Evolutionary conservation across 2,329 filamentous ascomycete species (phyloP).

Genomic region (Xylaria hypoxylon): DNA sequence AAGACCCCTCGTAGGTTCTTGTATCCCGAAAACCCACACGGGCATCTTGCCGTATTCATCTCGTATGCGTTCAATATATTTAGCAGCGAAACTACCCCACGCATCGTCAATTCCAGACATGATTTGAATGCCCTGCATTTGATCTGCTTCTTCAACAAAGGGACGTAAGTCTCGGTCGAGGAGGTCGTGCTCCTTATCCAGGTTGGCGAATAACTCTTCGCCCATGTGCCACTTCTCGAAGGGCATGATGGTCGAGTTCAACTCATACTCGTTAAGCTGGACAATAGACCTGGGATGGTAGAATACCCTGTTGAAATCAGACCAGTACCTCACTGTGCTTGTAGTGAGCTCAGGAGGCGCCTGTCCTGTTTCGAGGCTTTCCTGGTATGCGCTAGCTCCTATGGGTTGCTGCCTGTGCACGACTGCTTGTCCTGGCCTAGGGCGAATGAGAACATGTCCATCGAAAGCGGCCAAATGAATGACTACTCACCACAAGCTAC

Average conservation of each 20-base stretch:
- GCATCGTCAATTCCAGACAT: conserved; percentile 79
- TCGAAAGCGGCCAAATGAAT: conserved; percentile 21
- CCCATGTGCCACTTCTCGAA: conserved; percentile 83
- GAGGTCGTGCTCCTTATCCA: conserved; percentile 85
- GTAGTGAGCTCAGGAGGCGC: conserved; percentile 72
- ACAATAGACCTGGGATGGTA: conserved; percentile 90
- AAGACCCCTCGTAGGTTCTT: conserved; percentile 67
- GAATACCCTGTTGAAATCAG: conserved; percentile 92
- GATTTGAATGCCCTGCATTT: conserved; percentile 87
- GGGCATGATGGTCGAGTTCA: conserved; percentile 82
- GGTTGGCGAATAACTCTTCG: conserved; percentile 76
- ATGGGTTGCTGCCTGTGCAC: conserved; percentile 77
- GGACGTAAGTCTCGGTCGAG: conserved; percentile 89
- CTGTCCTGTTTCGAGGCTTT: conserved; percentile 78
- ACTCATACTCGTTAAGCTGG: conserved; percentile 87
- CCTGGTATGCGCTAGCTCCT: conserved; percentile 78
- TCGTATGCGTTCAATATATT: conserved; percentile 79
- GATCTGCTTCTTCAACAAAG: conserved; percentile 93
- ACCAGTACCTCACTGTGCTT: conserved; percentile 90
- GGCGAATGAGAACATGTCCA: conserved; percentile 15
- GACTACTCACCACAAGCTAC: conserved; percentile 55
- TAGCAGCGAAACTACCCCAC: conserved; percentile 81
- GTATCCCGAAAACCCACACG: conserved; percentile 88
- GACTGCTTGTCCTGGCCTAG: conserved; percentile 73
- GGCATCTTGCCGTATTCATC: conserved; percentile 92